These are phyloP conservation scores for Tetrahymena elliotti DNA, from an alignment of 73 alveolate species.

Conservation along the genomic window DNA sequence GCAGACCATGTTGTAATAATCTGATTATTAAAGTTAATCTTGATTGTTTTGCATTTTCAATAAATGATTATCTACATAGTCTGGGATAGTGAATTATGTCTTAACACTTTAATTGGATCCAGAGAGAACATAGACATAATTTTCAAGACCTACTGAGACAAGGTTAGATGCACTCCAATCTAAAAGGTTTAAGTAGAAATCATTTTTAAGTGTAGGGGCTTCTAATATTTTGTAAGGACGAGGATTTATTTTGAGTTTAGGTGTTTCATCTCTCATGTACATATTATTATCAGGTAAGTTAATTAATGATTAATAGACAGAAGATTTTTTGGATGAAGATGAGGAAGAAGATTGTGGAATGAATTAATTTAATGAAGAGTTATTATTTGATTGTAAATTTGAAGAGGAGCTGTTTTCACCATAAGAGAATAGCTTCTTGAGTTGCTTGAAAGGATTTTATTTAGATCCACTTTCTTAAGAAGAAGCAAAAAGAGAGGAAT, in stretches of 20 bases:
- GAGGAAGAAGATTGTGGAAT: background rate
- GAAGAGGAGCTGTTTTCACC: background rate
- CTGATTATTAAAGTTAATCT: background rate
- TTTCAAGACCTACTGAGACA: conserved; percentile 76
- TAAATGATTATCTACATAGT: background rate
- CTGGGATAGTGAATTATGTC: conserved; percentile 6
- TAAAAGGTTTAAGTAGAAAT: conserved; percentile 66
- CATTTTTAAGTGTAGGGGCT: conserved; percentile 74
- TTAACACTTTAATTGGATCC: conserved; percentile 30
- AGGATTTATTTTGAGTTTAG: conserved; percentile 53
- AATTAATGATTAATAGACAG: background rate
- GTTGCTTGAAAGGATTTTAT: background rate
- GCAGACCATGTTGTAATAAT: conserved; percentile 59
- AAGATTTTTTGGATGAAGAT: background rate
- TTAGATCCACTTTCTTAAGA: background rate
- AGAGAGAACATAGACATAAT: conserved; percentile 67
- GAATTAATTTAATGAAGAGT: background rate
- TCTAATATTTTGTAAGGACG: conserved; percentile 70
- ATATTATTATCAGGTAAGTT: background rate
- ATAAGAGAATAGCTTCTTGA: background rate
- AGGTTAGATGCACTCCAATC: conserved; percentile 79
- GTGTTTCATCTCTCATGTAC: conserved; percentile 13
- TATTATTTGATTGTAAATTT: background rate
- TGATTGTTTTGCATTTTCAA: background rate
- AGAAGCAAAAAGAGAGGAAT: background rate